phyloP scores from a whole-genome alignment of 306 rosid genomes.

The Inga leiocalycina region DNA sequence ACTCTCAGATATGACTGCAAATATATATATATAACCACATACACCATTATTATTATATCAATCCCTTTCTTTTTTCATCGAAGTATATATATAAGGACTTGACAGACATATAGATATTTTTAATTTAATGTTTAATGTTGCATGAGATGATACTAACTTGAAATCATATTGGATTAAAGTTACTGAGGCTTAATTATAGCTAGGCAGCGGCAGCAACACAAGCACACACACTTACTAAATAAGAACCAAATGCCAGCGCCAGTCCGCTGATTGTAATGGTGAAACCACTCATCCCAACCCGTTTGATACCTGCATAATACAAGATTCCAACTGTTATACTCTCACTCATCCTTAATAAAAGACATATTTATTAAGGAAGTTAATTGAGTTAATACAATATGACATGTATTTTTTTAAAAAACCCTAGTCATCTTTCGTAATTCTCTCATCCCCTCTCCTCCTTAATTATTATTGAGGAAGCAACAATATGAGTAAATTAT shows the following conservation, averaged over 20 bases:
- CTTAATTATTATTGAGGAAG: no score
- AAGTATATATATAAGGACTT: not conserved
- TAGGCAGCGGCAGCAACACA: not conserved
- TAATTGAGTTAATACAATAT: no score
- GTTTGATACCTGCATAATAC: conserved; percentile 50
- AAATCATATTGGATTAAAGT: no score
- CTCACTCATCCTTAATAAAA: not conserved
- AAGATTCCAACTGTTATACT: not conserved
- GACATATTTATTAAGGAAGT: no score
- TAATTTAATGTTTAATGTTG: not conserved
- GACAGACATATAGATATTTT: not conserved
- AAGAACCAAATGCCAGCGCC: conserved; percentile 55
- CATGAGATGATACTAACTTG: not conserved
- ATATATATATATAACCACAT: not conserved
- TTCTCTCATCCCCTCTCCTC: no score
- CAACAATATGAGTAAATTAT: no score
- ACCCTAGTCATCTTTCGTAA: no score
- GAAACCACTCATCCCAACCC: conserved; percentile 51
- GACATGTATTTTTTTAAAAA: no score
- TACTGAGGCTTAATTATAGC: no score
- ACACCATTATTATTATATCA: not conserved
- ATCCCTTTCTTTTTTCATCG: no score
- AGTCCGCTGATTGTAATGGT: conserved; percentile 43
- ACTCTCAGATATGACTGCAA: conserved; percentile 77
- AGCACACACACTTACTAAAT: conserved; percentile 55